A percentile compares a stretch with the other conserved stretches of the same genome.
These are phyloP conservation scores for Naganishia onofrii DNA, from an alignment of 768 basidiomycete species.

Conservation along the genomic window DNA sequence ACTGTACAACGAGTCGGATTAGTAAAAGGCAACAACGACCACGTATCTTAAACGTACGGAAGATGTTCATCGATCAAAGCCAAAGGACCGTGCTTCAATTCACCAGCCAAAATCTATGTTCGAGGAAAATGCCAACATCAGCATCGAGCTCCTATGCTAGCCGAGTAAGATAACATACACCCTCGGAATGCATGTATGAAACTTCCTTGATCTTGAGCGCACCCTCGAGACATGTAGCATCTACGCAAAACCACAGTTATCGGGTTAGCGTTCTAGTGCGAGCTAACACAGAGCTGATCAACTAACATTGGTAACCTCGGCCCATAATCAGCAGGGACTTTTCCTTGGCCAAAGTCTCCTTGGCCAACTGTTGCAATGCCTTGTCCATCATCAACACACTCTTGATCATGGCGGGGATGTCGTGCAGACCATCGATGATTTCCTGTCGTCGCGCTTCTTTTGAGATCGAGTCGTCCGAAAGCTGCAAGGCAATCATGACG, in stretches of 20 bases:
- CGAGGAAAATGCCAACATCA: slow-evolving; percentile 23
- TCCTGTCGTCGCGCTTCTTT: slow-evolving; percentile 83
- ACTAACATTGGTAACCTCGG: slow-evolving; percentile 76
- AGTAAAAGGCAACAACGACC: neutral
- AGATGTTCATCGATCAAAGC: slow-evolving; percentile 98
- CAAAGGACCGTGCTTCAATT: slow-evolving; percentile 97
- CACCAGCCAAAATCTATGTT: slow-evolving; percentile 85
- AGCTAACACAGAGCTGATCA: neutral
- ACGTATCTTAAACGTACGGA: slow-evolving; percentile 55
- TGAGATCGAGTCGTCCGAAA: slow-evolving; percentile 94
- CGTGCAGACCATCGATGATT: slow-evolving; percentile 89
- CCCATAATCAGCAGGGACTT: slow-evolving; percentile 94
- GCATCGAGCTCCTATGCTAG: neutral
- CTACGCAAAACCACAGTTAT: slow-evolving; percentile 54
- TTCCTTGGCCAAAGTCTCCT: slow-evolving; percentile 64
- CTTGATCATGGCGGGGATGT: slow-evolving; percentile 85
- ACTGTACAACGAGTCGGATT: slow-evolving; percentile 31
- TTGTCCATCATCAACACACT: slow-evolving; percentile 76
- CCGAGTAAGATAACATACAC: slow-evolving; percentile 44
- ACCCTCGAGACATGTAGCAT: slow-evolving; percentile 96
- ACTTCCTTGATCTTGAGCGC: slow-evolving; percentile 99
- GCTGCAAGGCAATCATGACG: slow-evolving; percentile 96
- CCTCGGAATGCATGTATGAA: slow-evolving; percentile 65
- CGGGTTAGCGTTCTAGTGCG: neutral
- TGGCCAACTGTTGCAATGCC: slow-evolving; percentile 74